phyloP scores from a whole-genome alignment of 805 yeast genomes.

The Candida manassasensis region DNA sequence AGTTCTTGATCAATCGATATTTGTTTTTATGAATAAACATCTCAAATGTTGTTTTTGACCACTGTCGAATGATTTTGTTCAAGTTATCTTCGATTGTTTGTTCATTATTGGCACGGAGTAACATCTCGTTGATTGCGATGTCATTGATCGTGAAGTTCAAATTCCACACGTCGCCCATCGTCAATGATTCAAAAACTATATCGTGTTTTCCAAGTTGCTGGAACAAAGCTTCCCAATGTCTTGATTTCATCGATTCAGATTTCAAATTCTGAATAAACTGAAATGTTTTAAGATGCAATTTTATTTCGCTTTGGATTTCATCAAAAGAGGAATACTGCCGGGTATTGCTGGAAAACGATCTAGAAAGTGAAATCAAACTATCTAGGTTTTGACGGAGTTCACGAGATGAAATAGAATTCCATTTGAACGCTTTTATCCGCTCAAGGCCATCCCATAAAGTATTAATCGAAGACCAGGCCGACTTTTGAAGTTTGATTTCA shows the following conservation, averaged over 20 bases:
- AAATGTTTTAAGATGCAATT: constrained; percentile 33
- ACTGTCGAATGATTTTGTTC: constrained; percentile 42
- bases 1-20: constrained; percentile 56
- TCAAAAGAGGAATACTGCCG: constrained; percentile 69
- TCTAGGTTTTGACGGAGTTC: constrained; percentile 47
- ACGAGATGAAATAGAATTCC: constrained; percentile 48
- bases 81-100: constrained; percentile 57
- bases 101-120: constrained; percentile 71
- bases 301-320: constrained; percentile 45
- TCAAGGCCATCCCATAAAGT: constrained; percentile 45
- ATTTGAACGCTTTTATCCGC: constrained; percentile 36
- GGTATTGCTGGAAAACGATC: constrained; percentile 51
- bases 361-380: constrained; percentile 40
- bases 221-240: constrained; percentile 64
- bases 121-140: constrained; percentile 39
- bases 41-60: constrained; percentile 54
- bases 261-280: constrained; percentile 43
- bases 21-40: constrained; percentile 49
- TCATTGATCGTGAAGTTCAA: constrained; percentile 47
- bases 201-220: constrained; percentile 23
- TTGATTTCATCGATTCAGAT: constrained; percentile 50
- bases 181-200: constrained; percentile 21
- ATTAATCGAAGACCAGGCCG: constrained; percentile 63
- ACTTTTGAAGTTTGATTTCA: constrained; percentile 52
- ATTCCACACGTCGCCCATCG: constrained; percentile 59